Evolutionary conservation across 2,329 filamentous ascomycete species (phyloP).

Genomic region (Botrytis aclada): DNA sequence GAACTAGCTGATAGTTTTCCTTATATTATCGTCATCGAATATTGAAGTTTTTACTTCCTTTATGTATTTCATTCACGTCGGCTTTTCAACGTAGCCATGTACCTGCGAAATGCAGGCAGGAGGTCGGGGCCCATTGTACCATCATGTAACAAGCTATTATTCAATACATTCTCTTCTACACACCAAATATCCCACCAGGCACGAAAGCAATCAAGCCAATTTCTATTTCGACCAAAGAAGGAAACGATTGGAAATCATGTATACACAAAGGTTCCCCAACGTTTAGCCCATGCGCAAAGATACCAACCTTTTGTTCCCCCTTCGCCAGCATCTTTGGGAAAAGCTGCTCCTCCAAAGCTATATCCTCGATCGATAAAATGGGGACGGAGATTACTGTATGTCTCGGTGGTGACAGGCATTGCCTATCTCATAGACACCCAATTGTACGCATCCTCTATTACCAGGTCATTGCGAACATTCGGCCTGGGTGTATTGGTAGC

Average conservation of each 20-base stretch:
- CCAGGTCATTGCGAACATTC: conserved; percentile 79
- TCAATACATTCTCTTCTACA: conserved; percentile 11
- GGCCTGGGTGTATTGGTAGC: conserved; percentile 75
- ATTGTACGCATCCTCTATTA: conserved; percentile 75
- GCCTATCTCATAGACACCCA: conserved; percentile 68
- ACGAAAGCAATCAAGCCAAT: conserved; percentile 17
- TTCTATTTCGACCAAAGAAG: conserved; percentile 20
- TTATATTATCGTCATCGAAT: conserved; percentile 14
- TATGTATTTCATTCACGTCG: conserved; percentile 6
- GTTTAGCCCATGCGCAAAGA: conserved; percentile 38
- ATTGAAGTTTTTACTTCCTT: conserved; percentile 6
- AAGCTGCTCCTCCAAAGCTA: conserved; percentile 65
- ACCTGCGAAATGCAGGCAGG: conserved; percentile 31
- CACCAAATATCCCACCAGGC: background rate
- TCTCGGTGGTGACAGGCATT: conserved; percentile 56
- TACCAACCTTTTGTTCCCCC: conserved; percentile 72
- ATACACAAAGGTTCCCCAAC: conserved; percentile 21
- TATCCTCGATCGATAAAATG: conserved; percentile 71
- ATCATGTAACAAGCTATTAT: conserved; percentile 17
- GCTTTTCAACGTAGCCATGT: conserved; percentile 30
- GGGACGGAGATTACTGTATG: conserved; percentile 67
- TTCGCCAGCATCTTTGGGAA: conserved; percentile 73
- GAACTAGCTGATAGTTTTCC: background rate
- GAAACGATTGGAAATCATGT: conserved; percentile 8
- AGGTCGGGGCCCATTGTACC: conserved; percentile 23